Base-by-base conservation (phyloP, 441 rosid species). In the Populus hybrid region DNA sequence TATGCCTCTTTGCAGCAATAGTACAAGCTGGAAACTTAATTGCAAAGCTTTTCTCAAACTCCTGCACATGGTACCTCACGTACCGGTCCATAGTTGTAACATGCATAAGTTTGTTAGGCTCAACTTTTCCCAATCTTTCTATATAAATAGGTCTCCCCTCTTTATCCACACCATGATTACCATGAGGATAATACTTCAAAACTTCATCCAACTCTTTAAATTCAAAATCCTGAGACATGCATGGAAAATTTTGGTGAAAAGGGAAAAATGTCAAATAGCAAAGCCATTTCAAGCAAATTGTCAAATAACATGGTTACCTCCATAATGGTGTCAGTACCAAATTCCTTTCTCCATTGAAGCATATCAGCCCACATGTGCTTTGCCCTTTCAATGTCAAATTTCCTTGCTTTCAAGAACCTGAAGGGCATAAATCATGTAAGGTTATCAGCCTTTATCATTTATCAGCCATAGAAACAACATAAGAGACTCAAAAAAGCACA, bases 341-440 rank as follows among this genome's bases (percentile, higher is more conserved):
- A 26, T 1, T 26, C 26, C 26, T 89, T 97, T 87, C 99, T 93
- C 99, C 99, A 97, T 29, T 90, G 92, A 82, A 97, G 91, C 99
- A 94, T 94, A 76, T 97, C 99, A 64, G 91, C 85, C 99, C 99
- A 97, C 99, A 97, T 97, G 75, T 94, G 97, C 85, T 92, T 97
- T 59, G 99, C 99, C 81, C 90, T 97, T 73, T 97, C 99, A 69
- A 92, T 86, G 83, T 97, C 99, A 79, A 92, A 94, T 88, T 93
- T 97, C 83, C 99, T 90, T 45, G 98, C 99, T 82, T 93, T 94
- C 88, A 97, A 84, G 72, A 97, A 97, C 86, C 99, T 94, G 83
- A 16, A 63, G 77, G 75, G 40, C 29, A 26, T 64, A 21, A 64
- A 65, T 31, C 33, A 11, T 6, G 9, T 1, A 21, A 11, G 42